Percentiles rank a stretch among this genome's conserved stretches.
These are phyloP conservation scores for Colletotrichum destructivum DNA, from an alignment of 2,329 filamentous ascomycete genomes.

Conservation along the genomic window DNA sequence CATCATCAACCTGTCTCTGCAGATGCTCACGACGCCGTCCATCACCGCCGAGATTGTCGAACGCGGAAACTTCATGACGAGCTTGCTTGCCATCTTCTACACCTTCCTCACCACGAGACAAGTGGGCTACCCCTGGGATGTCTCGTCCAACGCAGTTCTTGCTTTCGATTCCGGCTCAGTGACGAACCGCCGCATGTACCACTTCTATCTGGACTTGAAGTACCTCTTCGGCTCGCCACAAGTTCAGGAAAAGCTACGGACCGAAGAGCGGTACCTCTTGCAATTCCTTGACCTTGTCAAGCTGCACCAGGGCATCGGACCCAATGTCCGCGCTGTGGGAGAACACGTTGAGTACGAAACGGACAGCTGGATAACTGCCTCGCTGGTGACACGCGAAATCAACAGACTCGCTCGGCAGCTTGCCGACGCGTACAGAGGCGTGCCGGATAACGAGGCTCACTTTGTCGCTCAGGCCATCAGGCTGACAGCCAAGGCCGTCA, in stretches of 20 bases:
- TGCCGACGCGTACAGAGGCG: constrained; percentile 85
- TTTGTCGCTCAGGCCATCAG: constrained; percentile 81
- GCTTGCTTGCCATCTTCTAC: constrained; percentile 95
- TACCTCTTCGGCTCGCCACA: constrained; percentile 91
- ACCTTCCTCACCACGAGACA: constrained; percentile 97
- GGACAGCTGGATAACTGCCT: constrained; percentile 97
- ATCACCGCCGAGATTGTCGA: constrained; percentile 97
- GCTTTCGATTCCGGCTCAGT: constrained; percentile 96
- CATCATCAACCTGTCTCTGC: constrained; percentile 96
- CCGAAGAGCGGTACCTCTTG: constrained; percentile 87
- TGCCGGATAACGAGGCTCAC: constrained; percentile 73
- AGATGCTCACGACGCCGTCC: constrained; percentile 96
- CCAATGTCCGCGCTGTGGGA: constrained; percentile 90
- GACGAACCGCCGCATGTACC: constrained; percentile 95
- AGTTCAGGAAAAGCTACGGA: constrained; percentile 87
- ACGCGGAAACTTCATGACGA: constrained; percentile 94
- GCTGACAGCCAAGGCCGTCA: constrained; percentile 84
- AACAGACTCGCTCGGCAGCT: constrained; percentile 93
- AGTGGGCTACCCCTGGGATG: constrained; percentile 92
- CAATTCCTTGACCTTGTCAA: constrained; percentile 98
- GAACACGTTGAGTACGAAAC: constrained; percentile 99
- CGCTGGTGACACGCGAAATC: constrained; percentile 93
- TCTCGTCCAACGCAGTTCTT: constrained; percentile 87
- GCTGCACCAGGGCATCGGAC: constrained; percentile 96
- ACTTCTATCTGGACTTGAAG: constrained; percentile 96